phyloP scores from a whole-genome alignment of 768 basidiomycete species.

The Agrocybe pediades region DNA sequence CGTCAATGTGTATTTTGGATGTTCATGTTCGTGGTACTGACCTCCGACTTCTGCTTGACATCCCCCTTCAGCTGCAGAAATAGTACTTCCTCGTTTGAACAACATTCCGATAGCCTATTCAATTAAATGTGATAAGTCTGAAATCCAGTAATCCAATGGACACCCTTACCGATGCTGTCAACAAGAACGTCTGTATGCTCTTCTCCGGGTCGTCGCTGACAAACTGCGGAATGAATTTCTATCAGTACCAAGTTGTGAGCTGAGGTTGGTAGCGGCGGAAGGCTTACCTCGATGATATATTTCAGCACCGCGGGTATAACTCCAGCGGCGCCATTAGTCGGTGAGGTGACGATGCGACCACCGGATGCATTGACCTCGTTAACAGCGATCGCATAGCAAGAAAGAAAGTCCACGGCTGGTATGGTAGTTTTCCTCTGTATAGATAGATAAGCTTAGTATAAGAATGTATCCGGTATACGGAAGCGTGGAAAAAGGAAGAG shows the following conservation, averaged over 20 bases:
- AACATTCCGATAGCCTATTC: slow-evolving; percentile 87
- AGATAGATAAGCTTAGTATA: not conserved
- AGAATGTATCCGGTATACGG: not conserved
- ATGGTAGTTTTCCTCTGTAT: slow-evolving; percentile 79
- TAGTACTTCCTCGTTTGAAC: slow-evolving; percentile 96
- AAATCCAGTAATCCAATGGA: not conserved
- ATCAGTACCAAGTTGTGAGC: slow-evolving; percentile 29
- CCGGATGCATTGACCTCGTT: slow-evolving; percentile 95
- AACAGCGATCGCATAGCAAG: slow-evolving; percentile 92
- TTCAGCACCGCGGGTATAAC: slow-evolving; percentile 93
- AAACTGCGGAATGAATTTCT: slow-evolving; percentile 38
- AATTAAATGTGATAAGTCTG: not conserved
- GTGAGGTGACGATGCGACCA: slow-evolving; percentile 92
- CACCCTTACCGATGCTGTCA: slow-evolving; percentile 77
- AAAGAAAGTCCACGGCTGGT: slow-evolving; percentile 91
- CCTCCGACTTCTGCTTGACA: slow-evolving; percentile 96
- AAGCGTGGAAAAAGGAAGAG: not conserved
- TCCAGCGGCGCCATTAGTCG: slow-evolving; percentile 92
- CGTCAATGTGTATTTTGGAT: not conserved
- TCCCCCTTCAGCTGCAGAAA: slow-evolving; percentile 93
- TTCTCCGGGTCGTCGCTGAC: slow-evolving; percentile 90
- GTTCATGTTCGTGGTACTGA: slow-evolving; percentile 23
- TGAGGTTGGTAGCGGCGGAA: slow-evolving; percentile 4
- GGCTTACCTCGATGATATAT: slow-evolving; percentile 75
- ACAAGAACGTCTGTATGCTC: slow-evolving; percentile 83